Evolutionary conservation across 768 basidiomycete species (phyloP), one percentile per base, ranked within the genome.

Genomic region (Kondoa malvinella): DNA sequence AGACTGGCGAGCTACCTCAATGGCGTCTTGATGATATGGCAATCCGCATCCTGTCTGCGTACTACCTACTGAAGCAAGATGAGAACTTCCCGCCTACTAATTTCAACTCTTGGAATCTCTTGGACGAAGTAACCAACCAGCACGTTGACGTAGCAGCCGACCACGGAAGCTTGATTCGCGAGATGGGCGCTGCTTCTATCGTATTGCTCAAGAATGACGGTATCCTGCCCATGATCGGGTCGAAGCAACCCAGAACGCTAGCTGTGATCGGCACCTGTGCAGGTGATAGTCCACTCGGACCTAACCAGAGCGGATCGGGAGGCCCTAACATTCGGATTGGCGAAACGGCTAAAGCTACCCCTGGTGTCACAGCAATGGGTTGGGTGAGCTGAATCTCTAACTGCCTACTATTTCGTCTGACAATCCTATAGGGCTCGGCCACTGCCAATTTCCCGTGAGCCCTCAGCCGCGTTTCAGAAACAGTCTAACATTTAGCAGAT

Each of bases 181-280:
- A 64, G 25, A 25, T 64, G 31, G 67, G 68, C 14, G n/a, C 31
- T 30, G 67, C 67, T 29, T 68, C 67, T 3, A 76, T 80, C 57
- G 84, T 81, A 0, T 77, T 78, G 16, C 26, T 57, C 25, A 60
- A 70, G 56, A 69, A 68, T 65, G 56, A 29, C 4, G 27, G 33
- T 33, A 57, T 34, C 26, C 66, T 68, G 21, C 67, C 67, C n/a
- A 66, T 68, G 65, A 68, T n/a, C 17, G 15, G 16, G 3, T 8
- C 21, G 30, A 32, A 40, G 8, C n/a, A 25, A 25, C 17, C 63
- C 26, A 16, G 30, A 64, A 64, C 12, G 8, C 8, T 31, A 12
- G 34, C 34, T n/a, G 63, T 40, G 4, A 64, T 64, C 4, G 29
- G 63, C 21, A 50, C 12, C 21, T 50, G 40, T 21, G 40, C 40